Base-by-base conservation (phyloP, 345 rosid species). In the Eutrema heterophyllum region DNA sequence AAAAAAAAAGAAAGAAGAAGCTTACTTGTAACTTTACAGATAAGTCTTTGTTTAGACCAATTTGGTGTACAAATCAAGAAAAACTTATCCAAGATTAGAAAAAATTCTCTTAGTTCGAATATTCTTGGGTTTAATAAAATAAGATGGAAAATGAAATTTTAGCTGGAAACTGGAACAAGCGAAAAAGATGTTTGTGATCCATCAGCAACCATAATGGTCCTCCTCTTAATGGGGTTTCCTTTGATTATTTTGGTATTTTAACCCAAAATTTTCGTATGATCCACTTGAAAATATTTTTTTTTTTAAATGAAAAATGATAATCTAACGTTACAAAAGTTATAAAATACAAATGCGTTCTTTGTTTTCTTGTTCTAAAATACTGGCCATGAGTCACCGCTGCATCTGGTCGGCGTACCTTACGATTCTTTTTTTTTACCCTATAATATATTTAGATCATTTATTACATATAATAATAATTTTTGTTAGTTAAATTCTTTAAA, bases 371-470 rank as follows among this genome's bases (percentile, higher is more conserved):
- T 53, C 62, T 46, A 39, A 62, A 44, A 53, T n/a, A 62, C 16
- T 38, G 32, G 3, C 7, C 71, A 70, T 76, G 75, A 76, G 60
- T 76, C 80, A 55, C 57, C 60, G 18, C 39, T 54, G 66, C 75
- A 55, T 64, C 66, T 76, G 71, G 80, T 70, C 80, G 75, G 71
- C 67, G 66, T 39, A 53, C 70, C 79, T 27, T 51, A 53, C 62
- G 70, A 68, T 75, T 61, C 70, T 45, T 29, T 60, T 52, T 11
- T 60, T 55, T 66, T 32, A 21, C 24, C n/a, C 9, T 59, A 50
- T 40, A 67, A 67, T 59, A 67, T 50, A 38, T 8, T 21, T 21
- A 21, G 24, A 2, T 46, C 21, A 5, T 38, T 6, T 53, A 9
- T 18, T 48, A 16, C 11, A 16, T 10, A 9, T 36, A n/a, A 43